Evolutionary conservation across 176 grass and related monocot species (phyloP), one percentile per base, ranked within the genome.

Genomic region (Saccharum spontaneum): DNA sequence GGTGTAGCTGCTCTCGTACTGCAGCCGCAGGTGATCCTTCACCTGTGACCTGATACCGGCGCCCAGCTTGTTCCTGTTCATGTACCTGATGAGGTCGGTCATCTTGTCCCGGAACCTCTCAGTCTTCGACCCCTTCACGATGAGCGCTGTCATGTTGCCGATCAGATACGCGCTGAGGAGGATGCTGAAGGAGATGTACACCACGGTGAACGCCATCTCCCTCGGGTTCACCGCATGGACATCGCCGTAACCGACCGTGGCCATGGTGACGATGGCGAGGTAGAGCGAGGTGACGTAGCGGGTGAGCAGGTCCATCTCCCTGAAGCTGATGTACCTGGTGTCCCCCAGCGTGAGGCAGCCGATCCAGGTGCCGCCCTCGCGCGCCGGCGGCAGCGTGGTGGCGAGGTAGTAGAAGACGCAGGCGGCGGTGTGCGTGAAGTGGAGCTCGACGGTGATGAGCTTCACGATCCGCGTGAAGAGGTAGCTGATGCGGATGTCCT

Each of bases 121-220:
- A 0, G 95, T 98, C 84, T 82, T 94, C 0, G 95, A 98, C 1
- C 93, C 95, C 75, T 89, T 95, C 8, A 98, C 95, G 8, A 98
- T 98, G 40, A 98, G 77, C 66, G 95, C 95, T 3, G 93, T 98
- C 95, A 98, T 98, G 69, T 98, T 98, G 48, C 95, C 95, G 31
- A 98, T 90, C 12, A 98, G 81, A 71, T 98, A 98, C 1, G 95
- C 93, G 8, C 93, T 72, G 4, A 98, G 91, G 46, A 98, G 83
- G 77, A 98, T 92, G 77, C 88, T 85, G 71, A 98, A 91, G 41
- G 91, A 92, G 70, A 95, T 87, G 67, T 91, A 98, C 20, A 87
- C 83, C 85, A 87, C 86, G 18, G 85, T 88, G 81, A 98, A 98
- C 14, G 82, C 54, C 95, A 98, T 95, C 83, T 98, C 95, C 39